Percentiles rank a stretch among this genome's conserved stretches.
These are phyloP conservation scores for Schizophyllum amplum DNA, from an alignment of 1,284 basidiomycete species.

Conservation along the genomic window DNA sequence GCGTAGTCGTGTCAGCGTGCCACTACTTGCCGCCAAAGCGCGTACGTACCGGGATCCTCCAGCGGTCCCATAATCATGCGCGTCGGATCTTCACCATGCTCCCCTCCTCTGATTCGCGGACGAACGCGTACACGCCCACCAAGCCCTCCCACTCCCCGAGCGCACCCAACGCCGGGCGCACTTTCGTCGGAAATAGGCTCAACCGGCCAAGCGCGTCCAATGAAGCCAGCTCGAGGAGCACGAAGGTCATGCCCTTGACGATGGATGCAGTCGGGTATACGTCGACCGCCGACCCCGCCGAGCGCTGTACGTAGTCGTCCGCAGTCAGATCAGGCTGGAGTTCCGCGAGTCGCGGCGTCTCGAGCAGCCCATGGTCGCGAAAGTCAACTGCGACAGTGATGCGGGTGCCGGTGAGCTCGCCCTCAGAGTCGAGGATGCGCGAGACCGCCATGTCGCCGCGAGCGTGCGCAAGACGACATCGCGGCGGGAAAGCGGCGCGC, in stretches of 20 bases:
- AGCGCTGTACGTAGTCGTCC: constrained; percentile 27
- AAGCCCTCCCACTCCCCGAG: constrained; percentile 31
- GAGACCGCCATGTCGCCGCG: constrained; percentile 32
- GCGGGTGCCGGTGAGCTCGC: constrained; percentile 17
- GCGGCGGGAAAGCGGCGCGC: constrained; percentile 18
- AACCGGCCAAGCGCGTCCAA: constrained; percentile 27
- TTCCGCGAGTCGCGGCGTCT: constrained; percentile 18
- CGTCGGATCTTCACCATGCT: constrained; percentile 21
- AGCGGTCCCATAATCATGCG: constrained; percentile 31
- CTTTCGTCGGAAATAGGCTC: constrained; percentile 17
- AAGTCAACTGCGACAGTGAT: constrained; percentile 33
- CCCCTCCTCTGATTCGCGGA: constrained; percentile 7
- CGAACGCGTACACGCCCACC: constrained; percentile 28
- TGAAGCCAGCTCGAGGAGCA: constrained; percentile 29
- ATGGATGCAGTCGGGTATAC: constrained; percentile 26
- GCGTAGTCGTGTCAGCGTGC: neutral
- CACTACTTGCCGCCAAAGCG: neutral
- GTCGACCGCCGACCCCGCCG: constrained; percentile 9
- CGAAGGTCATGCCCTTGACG: constrained; percentile 38
- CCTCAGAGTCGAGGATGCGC: constrained; percentile 5
- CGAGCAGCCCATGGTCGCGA: constrained; percentile 25
- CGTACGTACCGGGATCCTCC: constrained; percentile 25
- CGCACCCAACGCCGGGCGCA: constrained; percentile 15
- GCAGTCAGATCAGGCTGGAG: constrained; percentile 20
- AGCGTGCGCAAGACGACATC: constrained; percentile 26